phyloP scores from a whole-genome alignment of 495 filamentous ascomycete genomes.

The Neurospora cerealis region DNA sequence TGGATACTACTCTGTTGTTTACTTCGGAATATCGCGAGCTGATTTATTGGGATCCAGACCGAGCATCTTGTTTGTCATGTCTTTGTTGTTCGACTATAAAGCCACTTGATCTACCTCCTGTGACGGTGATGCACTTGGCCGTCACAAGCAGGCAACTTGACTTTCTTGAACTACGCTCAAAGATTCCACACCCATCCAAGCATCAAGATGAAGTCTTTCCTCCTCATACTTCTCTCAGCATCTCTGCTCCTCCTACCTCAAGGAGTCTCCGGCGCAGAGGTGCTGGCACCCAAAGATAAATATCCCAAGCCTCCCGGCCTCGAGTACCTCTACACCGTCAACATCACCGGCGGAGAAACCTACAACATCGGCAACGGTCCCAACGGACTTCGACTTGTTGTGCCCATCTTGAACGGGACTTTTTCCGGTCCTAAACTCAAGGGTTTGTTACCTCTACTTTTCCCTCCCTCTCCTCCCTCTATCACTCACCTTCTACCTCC shows the following conservation, averaged over 20 bases:
- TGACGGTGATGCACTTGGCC: background rate
- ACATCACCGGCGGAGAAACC: constrained; percentile 10
- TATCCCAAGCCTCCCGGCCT: constrained; percentile 8
- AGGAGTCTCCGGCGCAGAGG: background rate
- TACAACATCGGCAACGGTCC: constrained; percentile 2
- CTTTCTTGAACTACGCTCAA: too few species aligned
- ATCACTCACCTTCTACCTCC: too few species aligned
- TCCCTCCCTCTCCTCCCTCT: too few species aligned
- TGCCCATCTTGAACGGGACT: constrained; percentile 7
- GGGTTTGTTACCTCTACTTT: background rate
- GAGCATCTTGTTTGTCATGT: background rate
- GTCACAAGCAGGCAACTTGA: background rate
- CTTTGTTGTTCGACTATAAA: background rate
- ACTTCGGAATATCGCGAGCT: background rate
- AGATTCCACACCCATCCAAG: background rate
- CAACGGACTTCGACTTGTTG: constrained; percentile 4
- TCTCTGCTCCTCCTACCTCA: background rate
- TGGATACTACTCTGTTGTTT: background rate
- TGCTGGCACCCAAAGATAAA: background rate
- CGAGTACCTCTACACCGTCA: constrained; percentile 10
- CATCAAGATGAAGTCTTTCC: background rate
- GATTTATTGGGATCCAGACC: background rate
- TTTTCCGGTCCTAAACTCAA: constrained; percentile 13
- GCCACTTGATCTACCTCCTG: background rate
- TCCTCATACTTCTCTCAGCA: background rate